Evolutionary conservation across 2,329 filamentous ascomycete species (phyloP), one percentile per base, ranked within the genome.

Genomic region (Fusarium nygamai): DNA sequence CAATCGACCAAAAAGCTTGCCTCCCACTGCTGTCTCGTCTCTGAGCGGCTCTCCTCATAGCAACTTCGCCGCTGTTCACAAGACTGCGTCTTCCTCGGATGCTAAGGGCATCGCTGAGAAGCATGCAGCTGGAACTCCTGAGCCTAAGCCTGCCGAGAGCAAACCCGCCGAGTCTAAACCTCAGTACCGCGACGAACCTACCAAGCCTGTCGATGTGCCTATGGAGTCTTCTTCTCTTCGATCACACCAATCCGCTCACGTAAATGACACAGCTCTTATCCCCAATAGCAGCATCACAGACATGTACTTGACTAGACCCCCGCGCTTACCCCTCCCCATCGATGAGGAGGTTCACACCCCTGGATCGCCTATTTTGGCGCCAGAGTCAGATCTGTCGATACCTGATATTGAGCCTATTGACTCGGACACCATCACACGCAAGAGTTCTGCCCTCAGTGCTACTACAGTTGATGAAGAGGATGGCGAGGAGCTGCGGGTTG

Each of bases 331-430:
- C 67, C 89, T 98, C 67, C 95, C 96, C 62, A 98, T 98, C 78
- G 95, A 97, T 78, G 94, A 98, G 85, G 95, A 97, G 81, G 89
- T 93, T 20, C 92, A 96, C 77, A 94, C 93, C 2, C 96, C 96
- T 4, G 95, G 95, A 33, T 98, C 95, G 50, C 96, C 96, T 61
- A 96, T 98, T 73, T 90, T 96, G 71, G 91, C 92, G 12, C 89
- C 94, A 3, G 87, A 91, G 34, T 92, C 94, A 80, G 82, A 81
- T 58, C 87, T 85, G 69, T 83, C 82, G 6, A 80, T 91, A 69
- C 89, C 88, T 11, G 86, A 89, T 60, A 81, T 88, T n/a, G 84
- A 88, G 47, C 81, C 84, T 16, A 85, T 88, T 24, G 88, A 90
- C 58, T 84, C 84, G 13, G 84, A 84, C 56, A 84, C 82, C 27